Evolutionary conservation across 2,329 filamentous ascomycete genomes (phyloP).

Genomic region (Pyrenophora graminea): DNA sequence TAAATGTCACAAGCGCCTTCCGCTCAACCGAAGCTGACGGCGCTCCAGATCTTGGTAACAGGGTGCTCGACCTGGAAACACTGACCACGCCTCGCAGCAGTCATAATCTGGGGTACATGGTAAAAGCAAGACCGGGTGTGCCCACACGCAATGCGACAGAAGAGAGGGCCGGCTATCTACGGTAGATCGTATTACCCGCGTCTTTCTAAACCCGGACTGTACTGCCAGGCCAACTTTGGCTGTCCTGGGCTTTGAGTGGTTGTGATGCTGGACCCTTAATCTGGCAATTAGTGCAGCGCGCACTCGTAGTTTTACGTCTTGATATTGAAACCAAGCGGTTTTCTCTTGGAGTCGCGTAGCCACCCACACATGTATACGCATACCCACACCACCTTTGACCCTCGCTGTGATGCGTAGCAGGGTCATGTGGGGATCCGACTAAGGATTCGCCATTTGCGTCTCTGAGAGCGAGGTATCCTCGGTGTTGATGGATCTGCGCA

Average conservation of each 20-base stretch:
- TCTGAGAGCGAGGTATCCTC: slow-evolving; percentile 9
- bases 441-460: not conserved
- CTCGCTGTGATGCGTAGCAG: not conserved
- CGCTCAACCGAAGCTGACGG: slow-evolving; percentile 17
- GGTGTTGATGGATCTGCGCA: not conserved
- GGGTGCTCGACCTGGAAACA: slow-evolving; percentile 12
- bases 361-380: no score
- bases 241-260: slow-evolving; percentile 2
- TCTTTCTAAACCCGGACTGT: slow-evolving; percentile 1
- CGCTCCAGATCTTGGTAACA: slow-evolving; percentile 8
- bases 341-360: not conserved
- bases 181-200: slow-evolving; percentile 2
- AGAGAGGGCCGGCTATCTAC: not conserved
- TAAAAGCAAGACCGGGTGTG: slow-evolving; percentile 1
- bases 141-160: not conserved
- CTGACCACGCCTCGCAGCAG: slow-evolving; percentile 3
- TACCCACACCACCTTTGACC: not conserved
- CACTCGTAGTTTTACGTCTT: not conserved
- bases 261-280: slow-evolving; percentile 13
- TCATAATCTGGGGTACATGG: slow-evolving; percentile 14
- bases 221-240: slow-evolving; percentile 2
- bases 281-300: slow-evolving; percentile 2
- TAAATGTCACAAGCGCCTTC: slow-evolving; percentile 10
- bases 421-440: slow-evolving; percentile 4
- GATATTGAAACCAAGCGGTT: slow-evolving; percentile 2